A percentile compares a stretch with the other conserved stretches of the same genome.
Conservation (phyloP, 2,329 filamentous ascomycete species). For the Phaeophleospora eucalypticola region DNA sequence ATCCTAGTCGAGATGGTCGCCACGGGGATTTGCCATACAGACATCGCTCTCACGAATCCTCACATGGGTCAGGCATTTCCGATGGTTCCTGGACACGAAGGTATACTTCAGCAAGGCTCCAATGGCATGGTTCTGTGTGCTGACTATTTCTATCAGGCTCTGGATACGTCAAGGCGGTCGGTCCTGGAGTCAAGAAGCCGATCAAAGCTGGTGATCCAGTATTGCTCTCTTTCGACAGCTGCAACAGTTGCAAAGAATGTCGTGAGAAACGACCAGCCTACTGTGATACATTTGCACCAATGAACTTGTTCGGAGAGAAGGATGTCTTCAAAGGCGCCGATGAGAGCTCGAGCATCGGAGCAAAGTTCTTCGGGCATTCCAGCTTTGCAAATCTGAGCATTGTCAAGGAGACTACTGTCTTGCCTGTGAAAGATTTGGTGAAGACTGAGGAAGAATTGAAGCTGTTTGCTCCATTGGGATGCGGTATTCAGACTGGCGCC, state of each 20-base stretch:
- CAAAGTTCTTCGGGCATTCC: conserved; percentile 28
- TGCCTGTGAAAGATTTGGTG: conserved; percentile 21
- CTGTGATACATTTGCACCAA: conserved; percentile 20
- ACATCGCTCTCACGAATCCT: conserved; percentile 19
- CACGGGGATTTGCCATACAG: conserved; percentile 27
- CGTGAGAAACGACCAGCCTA: conserved; percentile 17
- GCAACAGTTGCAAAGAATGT: conserved; percentile 20
- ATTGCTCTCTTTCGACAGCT: conserved; percentile 22
- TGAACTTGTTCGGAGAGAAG: conserved; percentile 18
- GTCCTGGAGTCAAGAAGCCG: conserved; percentile 31
- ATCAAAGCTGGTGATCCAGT: conserved; percentile 23
- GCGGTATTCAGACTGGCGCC: conserved; percentile 28
- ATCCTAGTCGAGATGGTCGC: conserved; percentile 27
- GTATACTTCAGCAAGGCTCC: conserved; percentile 4
- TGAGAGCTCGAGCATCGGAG: conserved; percentile 14
- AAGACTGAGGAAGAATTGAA: conserved; percentile 23
- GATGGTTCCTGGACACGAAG: conserved; percentile 25
- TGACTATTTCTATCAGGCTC: conserved; percentile 25
- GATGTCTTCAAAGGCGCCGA: conserved; percentile 18
- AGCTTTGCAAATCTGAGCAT: conserved; percentile 24
- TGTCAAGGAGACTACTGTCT: conserved; percentile 22
- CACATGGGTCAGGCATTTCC: conserved; percentile 20
- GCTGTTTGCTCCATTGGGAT: conserved; percentile 24
- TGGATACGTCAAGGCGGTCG: conserved; percentile 44
- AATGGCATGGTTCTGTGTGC: background rate